Evolutionary conservation across 139 green algal genomes (phyloP), one percentile per base, ranked within the genome.

Genomic region (Chlamydomonas eustigma): DNA sequence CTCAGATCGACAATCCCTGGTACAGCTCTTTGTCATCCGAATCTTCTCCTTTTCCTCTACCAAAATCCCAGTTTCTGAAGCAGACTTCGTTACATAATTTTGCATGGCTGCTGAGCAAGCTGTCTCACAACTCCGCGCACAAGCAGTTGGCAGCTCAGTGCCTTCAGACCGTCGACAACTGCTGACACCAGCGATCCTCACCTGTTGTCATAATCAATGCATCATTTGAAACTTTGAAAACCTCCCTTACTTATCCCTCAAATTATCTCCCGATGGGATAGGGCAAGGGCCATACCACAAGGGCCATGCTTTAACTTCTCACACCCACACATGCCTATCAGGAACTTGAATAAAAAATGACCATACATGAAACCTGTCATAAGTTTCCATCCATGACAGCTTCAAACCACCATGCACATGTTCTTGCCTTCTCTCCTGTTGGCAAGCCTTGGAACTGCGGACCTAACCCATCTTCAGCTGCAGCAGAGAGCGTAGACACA

Each of bases 1-100:
- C 36, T 86, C 84, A 39, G 78, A 77, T 25, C 50, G 68, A 70
- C 84, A 89, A 28, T 80, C 76, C 30, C 78, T 75, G 51, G 44
- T 66, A 74, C 84, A 88, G 65, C 63, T 74, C 18, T 67, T 50
- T 32, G 85, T 28, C 69, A 88, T 38, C 28, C 68, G 68, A 3
- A 51, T 4, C 2, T 34, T 4, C 12, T 64, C 36, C 36, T 35
- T 35, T 36, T 35, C 68, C n/a, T 81, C 78, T 8, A 87, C 50
- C 31, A 18, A 22, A 4, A 74, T 67, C 2, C 81, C 81, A 1
- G 81, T 81, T 8, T 71, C 18, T 3, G 50, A 36, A 44, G 34
- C 39, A 25, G 65, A 34, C n/a, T 38, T 32, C 3, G 2, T 4
- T 8, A 71, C 71, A 24, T 84, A 80, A 0, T n/a, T 39, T 0